Conservation (phyloP, 2,329 filamentous ascomycete species). For the Talaromyces funiculosus region DNA sequence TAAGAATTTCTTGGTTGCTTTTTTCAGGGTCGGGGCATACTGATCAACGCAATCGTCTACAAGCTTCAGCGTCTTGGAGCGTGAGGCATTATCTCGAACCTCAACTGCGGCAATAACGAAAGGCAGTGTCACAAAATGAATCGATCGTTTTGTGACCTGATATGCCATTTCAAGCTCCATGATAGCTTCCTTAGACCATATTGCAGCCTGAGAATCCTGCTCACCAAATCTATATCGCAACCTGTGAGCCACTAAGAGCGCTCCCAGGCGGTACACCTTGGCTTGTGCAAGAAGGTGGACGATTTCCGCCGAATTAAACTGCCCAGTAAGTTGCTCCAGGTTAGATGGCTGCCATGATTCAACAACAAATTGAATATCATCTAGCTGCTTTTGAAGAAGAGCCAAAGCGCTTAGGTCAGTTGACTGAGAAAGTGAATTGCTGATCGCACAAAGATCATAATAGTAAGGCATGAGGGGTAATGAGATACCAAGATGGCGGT, state of each 20-base stretch:
- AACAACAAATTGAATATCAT: slow-evolving; percentile 3
- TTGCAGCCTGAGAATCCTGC: slow-evolving; percentile 2
- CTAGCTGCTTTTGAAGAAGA: slow-evolving; percentile 1
- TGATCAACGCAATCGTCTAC: slow-evolving; percentile 9
- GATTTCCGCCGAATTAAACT: slow-evolving; percentile 7
- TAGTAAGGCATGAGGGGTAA: slow-evolving; percentile 9
- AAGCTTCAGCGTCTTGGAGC: slow-evolving; percentile 2
- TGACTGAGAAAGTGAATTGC: slow-evolving; percentile 1
- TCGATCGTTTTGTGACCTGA: neutral
- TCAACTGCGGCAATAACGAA: slow-evolving; percentile 5
- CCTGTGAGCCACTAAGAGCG: slow-evolving; percentile 2
- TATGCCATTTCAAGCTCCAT: slow-evolving; percentile 9
- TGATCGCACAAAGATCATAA: slow-evolving; percentile 5
- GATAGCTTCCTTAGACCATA: slow-evolving; percentile 7
- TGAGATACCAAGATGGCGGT: slow-evolving; percentile 5
- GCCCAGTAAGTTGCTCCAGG: neutral
- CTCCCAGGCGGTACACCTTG: slow-evolving; percentile 4
- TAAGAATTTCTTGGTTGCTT: slow-evolving; percentile 4
- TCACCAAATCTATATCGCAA: slow-evolving; percentile 8
- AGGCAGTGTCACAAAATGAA: slow-evolving; percentile 5
- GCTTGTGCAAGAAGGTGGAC: slow-evolving; percentile 10
- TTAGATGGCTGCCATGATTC: slow-evolving; percentile 6
- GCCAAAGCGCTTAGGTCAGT: neutral
- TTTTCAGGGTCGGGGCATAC: slow-evolving; percentile 6
- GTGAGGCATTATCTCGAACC: neutral